Conservation (phyloP, 2,329 filamentous ascomycete species). For the Cladophialophora psammophila region DNA sequence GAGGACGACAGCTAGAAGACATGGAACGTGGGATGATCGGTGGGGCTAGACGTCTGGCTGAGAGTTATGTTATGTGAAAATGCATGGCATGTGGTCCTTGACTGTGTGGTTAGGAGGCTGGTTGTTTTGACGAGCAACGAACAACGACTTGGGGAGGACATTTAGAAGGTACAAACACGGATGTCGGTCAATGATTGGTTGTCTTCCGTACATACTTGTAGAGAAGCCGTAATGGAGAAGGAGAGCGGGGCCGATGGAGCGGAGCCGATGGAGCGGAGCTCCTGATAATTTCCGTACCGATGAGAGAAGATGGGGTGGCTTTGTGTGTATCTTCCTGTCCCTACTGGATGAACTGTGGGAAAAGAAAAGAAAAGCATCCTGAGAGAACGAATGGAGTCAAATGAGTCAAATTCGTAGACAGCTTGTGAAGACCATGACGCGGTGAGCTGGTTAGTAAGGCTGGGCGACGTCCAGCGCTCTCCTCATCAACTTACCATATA, state of each 20-base stretch:
- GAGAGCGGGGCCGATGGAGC: neutral
- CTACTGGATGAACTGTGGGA: no score
- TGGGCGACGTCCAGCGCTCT: no score
- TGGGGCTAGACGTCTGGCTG: conserved; percentile 28
- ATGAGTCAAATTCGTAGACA: no score
- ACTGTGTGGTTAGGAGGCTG: neutral
- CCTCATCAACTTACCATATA: no score
- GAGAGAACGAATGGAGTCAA: no score
- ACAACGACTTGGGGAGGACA: conserved; percentile 3
- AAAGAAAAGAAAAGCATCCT: no score
- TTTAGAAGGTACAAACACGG: conserved; percentile 1
- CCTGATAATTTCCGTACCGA: neutral
- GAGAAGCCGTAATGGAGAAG: neutral
- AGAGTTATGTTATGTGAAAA: neutral
- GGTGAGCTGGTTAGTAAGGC: no score
- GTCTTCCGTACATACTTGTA: neutral
- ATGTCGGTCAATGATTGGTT: neutral
- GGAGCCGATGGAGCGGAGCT: neutral
- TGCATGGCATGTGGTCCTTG: neutral
- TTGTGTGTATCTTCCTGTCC: no score
- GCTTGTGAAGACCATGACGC: no score
- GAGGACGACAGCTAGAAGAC: conserved; percentile 32
- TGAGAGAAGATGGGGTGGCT: no score
- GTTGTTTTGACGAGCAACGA: conserved; percentile 2
- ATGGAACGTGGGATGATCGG: conserved; percentile 30